phyloP scores from a whole-genome alignment of 202 grass and related monocot genomes.

The Elaeis oleifera region DNA sequence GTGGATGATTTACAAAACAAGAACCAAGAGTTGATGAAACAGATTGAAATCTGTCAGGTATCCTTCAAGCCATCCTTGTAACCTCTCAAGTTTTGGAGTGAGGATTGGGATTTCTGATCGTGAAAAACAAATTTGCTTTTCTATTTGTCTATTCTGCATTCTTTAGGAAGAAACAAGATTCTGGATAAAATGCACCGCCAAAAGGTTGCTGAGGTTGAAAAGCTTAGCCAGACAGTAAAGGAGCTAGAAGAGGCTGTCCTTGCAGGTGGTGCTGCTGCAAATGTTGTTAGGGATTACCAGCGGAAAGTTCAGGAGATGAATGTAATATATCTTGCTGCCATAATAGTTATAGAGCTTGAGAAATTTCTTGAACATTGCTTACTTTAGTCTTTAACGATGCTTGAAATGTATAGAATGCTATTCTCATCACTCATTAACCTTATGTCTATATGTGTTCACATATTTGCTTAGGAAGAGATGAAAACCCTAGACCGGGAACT shows the following conservation, averaged over 20 bases:
- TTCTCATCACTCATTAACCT: background rate
- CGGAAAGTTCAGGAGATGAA: conserved; percentile 23
- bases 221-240: conserved; percentile 16
- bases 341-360: background rate
- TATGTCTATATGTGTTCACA: background rate
- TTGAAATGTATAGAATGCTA: background rate
- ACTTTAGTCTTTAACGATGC: background rate
- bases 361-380: background rate
- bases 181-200: conserved; percentile 21
- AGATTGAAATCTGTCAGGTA: conserved; percentile 97
- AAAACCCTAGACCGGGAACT: conserved; percentile 91
- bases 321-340: background rate
- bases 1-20: conserved; percentile 98
- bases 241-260: conserved; percentile 19
- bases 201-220: conserved; percentile 22
- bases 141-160: background rate
- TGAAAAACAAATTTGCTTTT: no score
- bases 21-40: conserved; percentile 94
- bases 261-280: conserved; percentile 18
- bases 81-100: no score
- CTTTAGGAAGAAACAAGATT: conserved; percentile 21
- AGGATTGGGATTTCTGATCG: no score
- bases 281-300: conserved; percentile 22
- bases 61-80: no score
- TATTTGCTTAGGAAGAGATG: conserved; percentile 62